Evolutionary conservation across 169 alveolate species (phyloP).

Genomic region (Fabrea salina): DNA sequence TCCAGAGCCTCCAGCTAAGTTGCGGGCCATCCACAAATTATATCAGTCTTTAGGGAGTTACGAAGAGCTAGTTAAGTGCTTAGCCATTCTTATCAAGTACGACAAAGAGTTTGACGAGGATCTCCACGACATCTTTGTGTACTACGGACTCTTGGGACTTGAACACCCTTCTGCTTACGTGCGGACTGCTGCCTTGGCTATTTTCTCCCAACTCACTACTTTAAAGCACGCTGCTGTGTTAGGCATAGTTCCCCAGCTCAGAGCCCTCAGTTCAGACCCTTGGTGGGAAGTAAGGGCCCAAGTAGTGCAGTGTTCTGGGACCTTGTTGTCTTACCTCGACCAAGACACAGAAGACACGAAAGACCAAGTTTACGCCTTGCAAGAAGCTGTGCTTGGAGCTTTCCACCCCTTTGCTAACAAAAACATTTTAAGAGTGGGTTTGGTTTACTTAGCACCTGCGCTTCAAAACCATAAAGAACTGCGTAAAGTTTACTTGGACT

Average conservation of each 20-base stretch:
- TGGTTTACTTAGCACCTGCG: constrained; percentile 62
- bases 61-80: constrained; percentile 32
- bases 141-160: constrained; percentile 22
- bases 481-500: constrained; percentile 45
- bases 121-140: constrained; percentile 26
- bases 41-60: background rate
- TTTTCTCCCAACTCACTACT: constrained; percentile 46
- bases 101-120: constrained; percentile 33
- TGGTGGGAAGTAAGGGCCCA: constrained; percentile 66
- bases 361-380: background rate
- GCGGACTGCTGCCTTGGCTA: constrained; percentile 43
- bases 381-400: background rate
- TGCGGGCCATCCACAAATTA: constrained; percentile 17
- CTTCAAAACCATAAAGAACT: constrained; percentile 54
- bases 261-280: constrained; percentile 28
- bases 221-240: constrained; percentile 40
- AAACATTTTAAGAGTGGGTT: constrained; percentile 41
- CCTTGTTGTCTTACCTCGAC: constrained; percentile 20
- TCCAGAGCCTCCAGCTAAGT: constrained; percentile 18
- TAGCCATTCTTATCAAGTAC: constrained; percentile 29
- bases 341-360: background rate
- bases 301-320: constrained; percentile 45
- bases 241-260: constrained; percentile 25
- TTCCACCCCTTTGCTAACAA: background rate
- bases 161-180: constrained; percentile 31